These are phyloP conservation scores for Phytophthora syringae DNA, from an alignment of 352 stramenopile genomes.

Conservation along the genomic window DNA sequence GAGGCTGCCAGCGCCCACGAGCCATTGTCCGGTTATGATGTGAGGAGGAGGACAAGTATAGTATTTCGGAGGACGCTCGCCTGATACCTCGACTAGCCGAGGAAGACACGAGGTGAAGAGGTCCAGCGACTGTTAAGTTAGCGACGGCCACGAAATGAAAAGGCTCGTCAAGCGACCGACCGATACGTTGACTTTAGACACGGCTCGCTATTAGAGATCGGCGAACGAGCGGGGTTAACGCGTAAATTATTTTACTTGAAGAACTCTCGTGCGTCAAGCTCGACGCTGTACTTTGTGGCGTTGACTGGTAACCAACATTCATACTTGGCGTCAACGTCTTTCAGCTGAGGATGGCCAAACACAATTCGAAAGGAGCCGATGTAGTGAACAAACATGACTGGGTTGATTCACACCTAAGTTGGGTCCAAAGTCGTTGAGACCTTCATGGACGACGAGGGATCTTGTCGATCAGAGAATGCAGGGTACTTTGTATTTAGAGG, in stretches of 20 bases:
- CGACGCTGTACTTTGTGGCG: neutral
- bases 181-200: no score
- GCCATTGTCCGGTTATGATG: constrained; percentile 21
- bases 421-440: no score
- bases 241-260: neutral
- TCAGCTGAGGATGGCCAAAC: no score
- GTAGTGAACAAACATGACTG: no score
- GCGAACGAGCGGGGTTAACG: neutral
- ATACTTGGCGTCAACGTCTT: constrained; percentile 1
- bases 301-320: constrained; percentile 16
- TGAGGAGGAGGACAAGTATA: constrained; percentile 14
- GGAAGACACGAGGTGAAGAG: constrained; percentile 4
- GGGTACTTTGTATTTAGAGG: neutral
- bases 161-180: constrained; percentile 12
- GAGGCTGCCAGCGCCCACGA: neutral
- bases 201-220: constrained; percentile 16
- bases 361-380: neutral
- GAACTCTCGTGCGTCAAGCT: neutral
- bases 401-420: no score
- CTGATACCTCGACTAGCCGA: no score
- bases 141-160: constrained; percentile 27
- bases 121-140: constrained; percentile 26
- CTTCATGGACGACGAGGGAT: neutral
- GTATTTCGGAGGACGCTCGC: constrained; percentile 22
- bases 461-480: neutral